These are phyloP conservation scores for Leptographium radiaticola DNA, from an alignment of 2,329 filamentous ascomycete species.

Conservation along the genomic window DNA sequence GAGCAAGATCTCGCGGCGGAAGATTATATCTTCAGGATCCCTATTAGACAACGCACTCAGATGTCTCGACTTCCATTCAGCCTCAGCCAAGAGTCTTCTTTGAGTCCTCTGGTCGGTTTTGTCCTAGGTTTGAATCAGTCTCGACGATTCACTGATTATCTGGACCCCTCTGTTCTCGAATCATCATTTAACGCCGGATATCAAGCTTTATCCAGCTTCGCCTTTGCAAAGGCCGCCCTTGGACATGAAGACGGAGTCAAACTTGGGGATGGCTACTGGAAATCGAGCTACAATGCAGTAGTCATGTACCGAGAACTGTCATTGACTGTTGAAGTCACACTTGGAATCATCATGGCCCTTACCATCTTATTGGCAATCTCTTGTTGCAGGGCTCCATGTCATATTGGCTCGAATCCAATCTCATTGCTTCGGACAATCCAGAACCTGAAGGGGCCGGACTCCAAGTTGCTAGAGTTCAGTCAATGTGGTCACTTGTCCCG, in stretches of 20 bases:
- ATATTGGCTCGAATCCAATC: background rate
- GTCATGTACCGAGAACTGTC: background rate
- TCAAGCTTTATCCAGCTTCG: background rate
- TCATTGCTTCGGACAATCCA: background rate
- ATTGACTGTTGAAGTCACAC: background rate
- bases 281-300: background rate
- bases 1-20: background rate
- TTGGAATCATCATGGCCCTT: background rate
- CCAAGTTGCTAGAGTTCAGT: background rate
- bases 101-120: background rate
- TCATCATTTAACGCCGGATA: background rate
- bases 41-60: background rate
- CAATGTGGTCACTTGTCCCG: background rate
- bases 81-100: background rate
- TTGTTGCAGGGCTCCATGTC: background rate
- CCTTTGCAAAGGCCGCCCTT: background rate
- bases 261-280: background rate
- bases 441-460: background rate
- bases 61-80: background rate
- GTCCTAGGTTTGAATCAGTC: background rate
- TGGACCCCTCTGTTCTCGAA: background rate
- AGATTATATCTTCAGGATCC: background rate
- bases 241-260: background rate
- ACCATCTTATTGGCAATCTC: background rate
- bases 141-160: background rate